A percentile compares a stretch with the other conserved stretches of the same genome.
phyloP scores from a whole-genome alignment of 371 early-diverging fungal genomes.

The Apophysomyces sp. region DNA sequence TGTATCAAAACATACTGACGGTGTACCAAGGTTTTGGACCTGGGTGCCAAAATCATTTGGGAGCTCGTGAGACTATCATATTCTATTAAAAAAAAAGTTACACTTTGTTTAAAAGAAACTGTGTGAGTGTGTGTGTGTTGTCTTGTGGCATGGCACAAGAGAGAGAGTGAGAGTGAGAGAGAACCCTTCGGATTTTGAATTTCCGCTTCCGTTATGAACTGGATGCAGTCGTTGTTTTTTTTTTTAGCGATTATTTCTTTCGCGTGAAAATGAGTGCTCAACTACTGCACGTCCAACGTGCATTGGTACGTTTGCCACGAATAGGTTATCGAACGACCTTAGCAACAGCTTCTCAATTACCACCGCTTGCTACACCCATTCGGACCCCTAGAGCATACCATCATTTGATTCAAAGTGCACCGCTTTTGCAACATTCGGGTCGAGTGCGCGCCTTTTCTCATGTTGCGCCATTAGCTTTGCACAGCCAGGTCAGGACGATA shows the following conservation, averaged over 20 bases:
- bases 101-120: background rate
- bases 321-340: background rate
- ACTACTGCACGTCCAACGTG: background rate
- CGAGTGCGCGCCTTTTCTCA: constrained; percentile 31
- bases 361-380: background rate
- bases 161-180: too few species aligned
- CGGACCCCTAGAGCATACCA: constrained; percentile 6
- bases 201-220: background rate
- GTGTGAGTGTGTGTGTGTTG: background rate
- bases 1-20: constrained; percentile 21
- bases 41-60: constrained; percentile 35
- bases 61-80: constrained; percentile 18
- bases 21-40: constrained; percentile 38
- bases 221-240: too few species aligned
- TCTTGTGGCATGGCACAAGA: too few species aligned
- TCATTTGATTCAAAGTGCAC: constrained; percentile 7
- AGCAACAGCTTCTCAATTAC: background rate
- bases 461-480: constrained; percentile 20
- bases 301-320: background rate
- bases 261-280: background rate
- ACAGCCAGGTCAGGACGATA: constrained; percentile 29
- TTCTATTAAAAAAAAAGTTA: background rate
- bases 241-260: constrained; percentile 1
- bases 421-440: constrained; percentile 25
- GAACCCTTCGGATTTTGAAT: too few species aligned